A percentile compares a stretch with the other conserved stretches of the same genome.
Evolutionary conservation across 2,329 filamentous ascomycete genomes (phyloP).

Genomic region (Apiospora marii): DNA sequence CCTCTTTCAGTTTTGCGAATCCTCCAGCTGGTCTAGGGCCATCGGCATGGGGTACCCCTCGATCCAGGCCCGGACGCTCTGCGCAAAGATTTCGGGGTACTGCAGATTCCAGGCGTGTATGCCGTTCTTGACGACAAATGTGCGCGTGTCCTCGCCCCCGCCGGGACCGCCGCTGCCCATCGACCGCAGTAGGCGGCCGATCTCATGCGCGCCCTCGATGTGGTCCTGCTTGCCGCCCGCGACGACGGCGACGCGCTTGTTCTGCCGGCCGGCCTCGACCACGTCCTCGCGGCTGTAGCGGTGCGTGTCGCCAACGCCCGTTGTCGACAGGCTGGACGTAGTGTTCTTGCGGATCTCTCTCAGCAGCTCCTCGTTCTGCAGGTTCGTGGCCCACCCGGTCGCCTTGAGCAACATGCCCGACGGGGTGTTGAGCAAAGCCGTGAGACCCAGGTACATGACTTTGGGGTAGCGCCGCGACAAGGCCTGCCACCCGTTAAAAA

Average conservation of each 20-base stretch:
- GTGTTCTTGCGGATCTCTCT: slow-evolving; percentile 45
- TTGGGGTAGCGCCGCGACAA: slow-evolving; percentile 31
- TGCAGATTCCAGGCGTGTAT: slow-evolving; percentile 52
- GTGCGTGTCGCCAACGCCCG: slow-evolving; percentile 32
- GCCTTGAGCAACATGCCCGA: slow-evolving; percentile 39
- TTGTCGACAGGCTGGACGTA: slow-evolving; percentile 35
- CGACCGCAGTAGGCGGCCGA: slow-evolving; percentile 36
- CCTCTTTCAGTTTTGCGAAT: background rate
- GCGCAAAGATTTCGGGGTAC: slow-evolving; percentile 48
- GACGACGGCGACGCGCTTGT: slow-evolving; percentile 40
- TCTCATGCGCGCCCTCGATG: slow-evolving; percentile 40
- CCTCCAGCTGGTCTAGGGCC: slow-evolving; percentile 30
- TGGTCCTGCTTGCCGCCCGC: slow-evolving; percentile 45
- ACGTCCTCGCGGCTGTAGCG: slow-evolving; percentile 37
- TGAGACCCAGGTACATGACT: slow-evolving; percentile 39
- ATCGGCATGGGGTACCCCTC: slow-evolving; percentile 38
- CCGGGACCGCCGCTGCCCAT: slow-evolving; percentile 33
- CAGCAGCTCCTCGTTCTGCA: slow-evolving; percentile 42
- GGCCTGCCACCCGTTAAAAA: background rate
- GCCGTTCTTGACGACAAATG: slow-evolving; percentile 45
- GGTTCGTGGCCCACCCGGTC: slow-evolving; percentile 38
- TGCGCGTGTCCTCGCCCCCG: slow-evolving; percentile 38
- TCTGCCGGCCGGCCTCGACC: slow-evolving; percentile 37
- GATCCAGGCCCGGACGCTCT: slow-evolving; percentile 47
- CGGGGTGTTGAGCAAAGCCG: slow-evolving; percentile 38